Evolutionary conservation across 768 basidiomycete genomes (phyloP).

Genomic region (Pleurotus ostreatus): DNA sequence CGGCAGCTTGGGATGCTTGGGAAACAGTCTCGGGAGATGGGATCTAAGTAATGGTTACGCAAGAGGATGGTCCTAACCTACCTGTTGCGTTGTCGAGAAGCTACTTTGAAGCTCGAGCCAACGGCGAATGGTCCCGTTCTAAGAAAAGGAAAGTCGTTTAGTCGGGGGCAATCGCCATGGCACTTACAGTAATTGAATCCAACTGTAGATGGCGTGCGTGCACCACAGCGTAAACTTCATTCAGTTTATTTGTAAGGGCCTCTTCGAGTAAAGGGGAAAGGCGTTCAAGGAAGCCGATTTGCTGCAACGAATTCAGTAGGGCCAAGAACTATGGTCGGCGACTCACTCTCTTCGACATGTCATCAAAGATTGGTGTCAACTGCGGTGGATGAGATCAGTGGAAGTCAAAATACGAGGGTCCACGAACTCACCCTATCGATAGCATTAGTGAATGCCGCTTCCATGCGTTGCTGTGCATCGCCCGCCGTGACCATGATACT

Average conservation of each 20-base stretch:
- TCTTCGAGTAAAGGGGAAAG: background rate
- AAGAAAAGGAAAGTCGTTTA: too few species aligned
- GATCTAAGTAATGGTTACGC: too few species aligned
- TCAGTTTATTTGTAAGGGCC: background rate
- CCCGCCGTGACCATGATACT: background rate
- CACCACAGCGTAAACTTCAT: background rate
- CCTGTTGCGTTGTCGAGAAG: background rate
- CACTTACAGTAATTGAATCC: background rate
- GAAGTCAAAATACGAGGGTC: background rate
- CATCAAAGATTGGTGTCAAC: too few species aligned
- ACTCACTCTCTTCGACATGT: too few species aligned
- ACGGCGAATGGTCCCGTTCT: background rate
- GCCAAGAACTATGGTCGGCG: too few species aligned
- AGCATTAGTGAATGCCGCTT: background rate
- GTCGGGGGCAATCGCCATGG: too few species aligned
- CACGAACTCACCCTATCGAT: background rate
- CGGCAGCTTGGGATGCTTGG: background rate
- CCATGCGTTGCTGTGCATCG: background rate
- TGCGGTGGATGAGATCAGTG: too few species aligned
- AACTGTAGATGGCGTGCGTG: background rate
- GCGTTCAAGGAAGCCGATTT: background rate
- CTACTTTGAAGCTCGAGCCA: background rate
- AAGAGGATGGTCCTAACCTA: background rate
- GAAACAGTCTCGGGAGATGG: background rate
- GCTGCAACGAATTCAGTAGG: background rate